Base-by-base conservation (phyloP, 1,139 yeast genomes). In the Diutina mesorugosa region DNA sequence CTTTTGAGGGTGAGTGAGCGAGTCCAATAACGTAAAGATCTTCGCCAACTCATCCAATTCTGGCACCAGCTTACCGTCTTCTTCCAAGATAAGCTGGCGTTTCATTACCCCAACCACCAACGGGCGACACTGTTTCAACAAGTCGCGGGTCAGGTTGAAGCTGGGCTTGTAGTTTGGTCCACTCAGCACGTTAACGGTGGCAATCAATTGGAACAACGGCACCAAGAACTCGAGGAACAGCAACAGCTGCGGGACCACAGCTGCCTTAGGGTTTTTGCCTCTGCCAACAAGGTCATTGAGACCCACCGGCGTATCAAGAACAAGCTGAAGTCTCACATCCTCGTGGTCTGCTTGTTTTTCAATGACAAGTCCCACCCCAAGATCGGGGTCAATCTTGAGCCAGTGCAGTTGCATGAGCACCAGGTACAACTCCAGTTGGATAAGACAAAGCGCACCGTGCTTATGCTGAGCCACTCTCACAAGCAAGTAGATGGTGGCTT, bases 161-260 rank as follows among this genome's bases (percentile, higher is more conserved):
- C 86, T 84, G 1, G 81, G 78, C 59, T 77, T 79, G 66, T 90
- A 89, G 56, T 85, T 84, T 3, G 93, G 85, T 0, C 97, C 96
- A 77, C 88, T 81, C 2, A 96, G 81, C 29, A 90, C 72, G 9
- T 87, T 71, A 6, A 88, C 74, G 0, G 95, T 84, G 12, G 84
- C 70, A 1, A 89, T 74, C 56, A 90, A 72, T 63, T 89, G 96
- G 69, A 90, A 87, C 3, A 86, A 74, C 0, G 96, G 95, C n/a
- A 85, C 77, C 53, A 88, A 73, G 21, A 89, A 71, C 60, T 88
- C 96, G 65, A 83, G 84, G 58, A 81, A 74, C 0, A 90, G 83
- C 6, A 87, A 65, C 7, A 32, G 28, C 14, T 8, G 47, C 3
- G 47, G 18, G 2, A 8, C 32, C 6, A 46, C 12, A 5, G 12